A percentile compares a stretch with the other conserved stretches of the same genome.
phyloP scores from a whole-genome alignment of 768 basidiomycete species.

The Suillus subaureus region DNA sequence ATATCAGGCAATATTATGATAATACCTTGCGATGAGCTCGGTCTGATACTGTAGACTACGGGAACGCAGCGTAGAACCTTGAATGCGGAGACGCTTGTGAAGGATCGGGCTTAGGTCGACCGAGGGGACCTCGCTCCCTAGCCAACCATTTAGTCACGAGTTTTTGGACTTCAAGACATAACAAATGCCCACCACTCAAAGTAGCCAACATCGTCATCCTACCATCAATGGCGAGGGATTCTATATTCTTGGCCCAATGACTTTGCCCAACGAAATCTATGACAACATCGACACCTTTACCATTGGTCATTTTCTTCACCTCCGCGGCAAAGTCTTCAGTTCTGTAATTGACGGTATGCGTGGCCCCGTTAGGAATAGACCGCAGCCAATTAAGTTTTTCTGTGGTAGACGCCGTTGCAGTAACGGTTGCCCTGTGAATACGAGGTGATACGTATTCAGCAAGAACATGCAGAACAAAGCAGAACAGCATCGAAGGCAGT shows the following conservation, averaged over 20 bases:
- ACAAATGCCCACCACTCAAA: slow-evolving; percentile 56
- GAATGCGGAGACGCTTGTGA: slow-evolving; percentile 83
- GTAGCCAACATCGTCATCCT: slow-evolving; percentile 70
- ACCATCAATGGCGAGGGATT: slow-evolving; percentile 69
- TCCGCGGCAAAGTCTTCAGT: slow-evolving; percentile 77
- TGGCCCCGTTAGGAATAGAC: slow-evolving; percentile 65
- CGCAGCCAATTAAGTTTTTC: slow-evolving; percentile 83
- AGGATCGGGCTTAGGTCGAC: slow-evolving; percentile 69
- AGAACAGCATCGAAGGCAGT: slow-evolving; percentile 8
- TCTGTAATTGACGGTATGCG: slow-evolving; percentile 83
- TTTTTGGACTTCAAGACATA: slow-evolving; percentile 19
- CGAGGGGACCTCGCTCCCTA: slow-evolving; percentile 50
- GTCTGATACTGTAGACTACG: slow-evolving; percentile 77
- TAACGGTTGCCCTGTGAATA: slow-evolving; percentile 59
- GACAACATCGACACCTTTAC: slow-evolving; percentile 78
- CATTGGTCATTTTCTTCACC: slow-evolving; percentile 66
- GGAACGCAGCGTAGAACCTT: slow-evolving; percentile 85
- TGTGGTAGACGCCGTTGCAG: slow-evolving; percentile 82
- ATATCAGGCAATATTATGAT: slow-evolving; percentile 2
- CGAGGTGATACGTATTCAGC: slow-evolving; percentile 12
- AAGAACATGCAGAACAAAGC: slow-evolving; percentile 1
- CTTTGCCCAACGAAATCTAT: slow-evolving; percentile 82
- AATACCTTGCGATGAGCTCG: slow-evolving; percentile 62
- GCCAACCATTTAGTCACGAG: slow-evolving; percentile 20
- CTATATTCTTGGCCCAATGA: slow-evolving; percentile 76